A percentile compares a stretch with the other conserved stretches of the same genome.
These are phyloP conservation scores for Cryptococcus sp. DNA, from an alignment of 1,284 basidiomycete species.

Conservation along the genomic window DNA sequence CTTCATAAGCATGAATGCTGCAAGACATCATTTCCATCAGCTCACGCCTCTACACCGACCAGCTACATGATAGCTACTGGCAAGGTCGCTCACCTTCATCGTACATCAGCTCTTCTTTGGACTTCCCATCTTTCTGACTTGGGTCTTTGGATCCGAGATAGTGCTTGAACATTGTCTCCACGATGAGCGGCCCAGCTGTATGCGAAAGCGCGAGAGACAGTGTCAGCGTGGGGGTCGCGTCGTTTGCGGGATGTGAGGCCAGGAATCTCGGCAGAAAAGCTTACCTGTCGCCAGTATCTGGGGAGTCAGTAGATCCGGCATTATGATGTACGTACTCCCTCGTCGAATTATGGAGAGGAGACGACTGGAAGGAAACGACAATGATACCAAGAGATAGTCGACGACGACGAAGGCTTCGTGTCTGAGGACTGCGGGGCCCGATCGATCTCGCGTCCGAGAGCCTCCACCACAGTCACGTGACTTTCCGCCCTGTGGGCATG, in stretches of 20 bases:
- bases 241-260: not conserved
- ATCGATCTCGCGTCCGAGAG: too few relatives aligned
- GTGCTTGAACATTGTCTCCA: constrained; percentile 77
- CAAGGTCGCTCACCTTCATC: constrained; percentile 61
- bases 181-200: constrained; percentile 62
- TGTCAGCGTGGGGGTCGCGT: not conserved
- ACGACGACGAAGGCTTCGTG: too few relatives aligned
- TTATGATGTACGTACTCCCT: constrained; percentile 4
- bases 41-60: too few relatives aligned
- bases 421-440: too few relatives aligned
- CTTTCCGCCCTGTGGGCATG: not conserved
- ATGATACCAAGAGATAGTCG: not conserved
- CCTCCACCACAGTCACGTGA: not conserved
- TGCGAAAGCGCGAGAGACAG: not conserved
- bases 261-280: not conserved
- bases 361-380: not conserved
- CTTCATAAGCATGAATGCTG: constrained; percentile 72
- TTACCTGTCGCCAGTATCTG: constrained; percentile 35
- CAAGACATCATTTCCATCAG: constrained; percentile 10
- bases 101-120: constrained; percentile 68
- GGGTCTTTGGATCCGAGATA: constrained; percentile 61
- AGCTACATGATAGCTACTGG: not conserved
- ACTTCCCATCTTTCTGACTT: constrained; percentile 16
- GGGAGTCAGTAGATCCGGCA: constrained; percentile 42
- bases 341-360: not conserved